Evolutionary conservation across 331 rosid genomes (phyloP), one percentile per base, ranked within the genome.

Genomic region (Stylosanthes scabra): DNA sequence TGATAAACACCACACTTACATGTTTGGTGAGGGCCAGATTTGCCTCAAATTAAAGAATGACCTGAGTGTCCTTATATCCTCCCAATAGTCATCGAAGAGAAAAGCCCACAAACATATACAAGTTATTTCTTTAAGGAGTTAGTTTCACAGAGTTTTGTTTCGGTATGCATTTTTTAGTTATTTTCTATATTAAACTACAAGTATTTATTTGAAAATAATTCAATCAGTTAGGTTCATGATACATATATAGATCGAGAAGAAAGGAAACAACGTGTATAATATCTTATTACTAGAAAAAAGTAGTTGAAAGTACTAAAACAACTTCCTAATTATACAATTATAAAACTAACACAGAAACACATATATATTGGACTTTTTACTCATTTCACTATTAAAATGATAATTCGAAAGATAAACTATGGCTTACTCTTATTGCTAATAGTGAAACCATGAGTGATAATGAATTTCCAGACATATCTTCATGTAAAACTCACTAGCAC

Each of bases 61-160:
- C 84, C 92, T 76, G 74, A 92, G 90, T 63, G 96, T 92, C 66
- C 98, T 96, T 56, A 92, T 92, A 84, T 92, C 98, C 80, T 88
- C 96, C 98, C 98, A 92, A 85, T 90, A 88, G 81, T 86, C 91
- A 84, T 90, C 81, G 77, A 90, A 90, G 63, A 90, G 84, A 83
- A 84, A 85, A 71, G 96, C 96, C 96, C 88, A 82, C 85, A 72
- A 52, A 52, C 42, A 52, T 20, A 42, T 44, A 51, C 74, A 75
- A 50, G 27, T 16, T 25, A 31, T 47, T 63, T 7, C 64, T 15
- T 4, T n/a, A 58, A 72, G 69, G 69, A 42, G 16, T 25, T 14
- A 28, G 15, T 29, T 44, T 45, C 31, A 29, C 52, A 16, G 45
- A 20, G 25, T 20, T 63, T 28, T 41, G 9, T 59, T 28, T 45